Base-by-base conservation (phyloP, 495 filamentous ascomycete genomes). In the Podospora bellae-mahoneyi region DNA sequence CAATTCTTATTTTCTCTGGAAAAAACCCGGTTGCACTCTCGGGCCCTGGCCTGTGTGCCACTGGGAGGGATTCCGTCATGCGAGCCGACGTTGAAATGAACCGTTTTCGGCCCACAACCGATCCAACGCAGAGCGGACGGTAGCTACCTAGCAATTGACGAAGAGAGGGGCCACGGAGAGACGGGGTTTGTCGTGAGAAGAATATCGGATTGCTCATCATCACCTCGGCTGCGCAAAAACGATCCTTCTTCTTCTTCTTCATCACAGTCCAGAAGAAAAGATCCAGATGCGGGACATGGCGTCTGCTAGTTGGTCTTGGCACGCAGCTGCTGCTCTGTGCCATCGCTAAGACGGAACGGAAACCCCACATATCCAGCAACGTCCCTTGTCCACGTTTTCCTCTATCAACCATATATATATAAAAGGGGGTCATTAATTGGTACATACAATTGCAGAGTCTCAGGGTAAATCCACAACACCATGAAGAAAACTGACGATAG, bases 261-360 rank as follows among this genome's bases (percentile, higher is more conserved):
- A 5, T 58, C 55, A 58, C n/a, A 20, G 55, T 62, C 26, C 19
- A 27, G 16, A 30, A 27, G 58, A 26, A 32, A 61, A 60, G 56
- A 59, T 66, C 57, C 65, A 66, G 55, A 66, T 66, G 65, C 57
- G 65, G 65, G 61, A 65, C 30, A 66, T 53, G 57, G 65, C 56
- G 65, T 23, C 56, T 61, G 65, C 65, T 30, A 30, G 44, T 59
- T 59, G 56, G 18, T 32, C 63, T 57, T 64, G 56, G 53, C 32
- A 28, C 26, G 39, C 61, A 63, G 61, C 5, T 15, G 27, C 60
- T 23, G 10, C 19, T 18, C 54, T 18, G 54, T 56, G 23, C 55
- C 5, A 3, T 58, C 55, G 39, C 39, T 48, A 48, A 48, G 39
- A 48, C 39, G 39, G 39, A 48, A 48, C 39, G 39, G 39, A 48